phyloP scores from a whole-genome alignment of 2,329 filamentous ascomycete genomes.

The Pseudogymnoascus sp. region DNA sequence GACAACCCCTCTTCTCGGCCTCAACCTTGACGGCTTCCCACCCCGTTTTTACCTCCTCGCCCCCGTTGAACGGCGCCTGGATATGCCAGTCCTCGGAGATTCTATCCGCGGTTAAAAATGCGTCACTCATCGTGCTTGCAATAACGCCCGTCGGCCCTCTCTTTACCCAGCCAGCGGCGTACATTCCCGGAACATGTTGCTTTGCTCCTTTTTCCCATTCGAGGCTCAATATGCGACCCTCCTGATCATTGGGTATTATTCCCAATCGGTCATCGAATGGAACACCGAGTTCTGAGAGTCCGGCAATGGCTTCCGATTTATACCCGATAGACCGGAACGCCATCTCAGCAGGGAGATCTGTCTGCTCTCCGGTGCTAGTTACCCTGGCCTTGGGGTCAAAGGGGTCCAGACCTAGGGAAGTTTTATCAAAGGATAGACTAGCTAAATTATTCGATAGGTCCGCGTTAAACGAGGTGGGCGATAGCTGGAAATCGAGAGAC shows the following conservation, averaged over 20 bases:
- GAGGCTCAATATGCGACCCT: constrained; percentile 61
- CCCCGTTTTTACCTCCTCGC: constrained; percentile 39
- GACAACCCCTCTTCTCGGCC: constrained; percentile 44
- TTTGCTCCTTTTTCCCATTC: constrained; percentile 69
- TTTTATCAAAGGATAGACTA: constrained; percentile 59
- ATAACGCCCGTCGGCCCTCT: constrained; percentile 91
- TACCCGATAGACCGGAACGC: constrained; percentile 96
- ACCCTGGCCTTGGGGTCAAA: constrained; percentile 45
- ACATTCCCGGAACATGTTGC: constrained; percentile 58
- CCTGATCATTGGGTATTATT: constrained; percentile 72
- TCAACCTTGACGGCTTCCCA: constrained; percentile 70
- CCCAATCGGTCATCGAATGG: constrained; percentile 69
- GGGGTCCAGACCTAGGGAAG: constrained; percentile 43
- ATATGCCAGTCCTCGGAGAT: constrained; percentile 68
- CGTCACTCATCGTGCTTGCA: constrained; percentile 90
- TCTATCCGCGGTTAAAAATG: constrained; percentile 79
- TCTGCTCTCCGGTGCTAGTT: constrained; percentile 38
- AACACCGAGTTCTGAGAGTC: constrained; percentile 64
- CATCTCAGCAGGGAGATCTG: constrained; percentile 54
- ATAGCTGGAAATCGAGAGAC: constrained; percentile 79
- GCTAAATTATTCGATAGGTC: constrained; percentile 38
- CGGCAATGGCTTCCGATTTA: constrained; percentile 67
- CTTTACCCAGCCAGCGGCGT: constrained; percentile 96
- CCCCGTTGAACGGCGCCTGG: constrained; percentile 38
- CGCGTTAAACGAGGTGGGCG: constrained; percentile 56